Base-by-base conservation (phyloP, 1,139 yeast species). In the Groenewaldozyma sp. region DNA sequence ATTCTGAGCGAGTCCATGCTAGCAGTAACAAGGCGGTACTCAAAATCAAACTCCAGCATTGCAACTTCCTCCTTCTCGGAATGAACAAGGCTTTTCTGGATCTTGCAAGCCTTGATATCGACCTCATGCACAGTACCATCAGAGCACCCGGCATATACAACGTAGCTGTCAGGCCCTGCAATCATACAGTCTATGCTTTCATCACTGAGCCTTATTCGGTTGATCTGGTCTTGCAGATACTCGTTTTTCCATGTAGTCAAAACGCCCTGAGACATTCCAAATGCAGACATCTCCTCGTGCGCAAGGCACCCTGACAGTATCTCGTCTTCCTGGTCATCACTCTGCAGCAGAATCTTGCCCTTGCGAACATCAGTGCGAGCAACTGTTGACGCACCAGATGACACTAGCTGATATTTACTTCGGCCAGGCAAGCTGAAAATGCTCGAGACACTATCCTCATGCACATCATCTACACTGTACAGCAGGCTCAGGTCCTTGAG, bases 281-380 rank as follows among this genome's bases (percentile, higher is more conserved):
- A 78, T 0, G 82, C 82, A 17, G 79, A 67, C 2, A 78, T 77
- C 2, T 73, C 67, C 33, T 79, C 86, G 44, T 75, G 79, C 28
- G 71, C 73, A 27, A 56, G 41, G 36, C 84, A 68, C 58, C 87
- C 82, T 36, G 91, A 71, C 37, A 88, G 62, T 24, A 91, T 65
- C 57, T 91, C 98, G 54, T 91, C 97, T 49, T 83, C 95, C 62
- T 91, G 98, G 54, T 87, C 91, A 49, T 87, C 97, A 27, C 82
- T 74, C 1, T 74, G 65, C 3, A 76, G 54, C 0, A 78, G 58
- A 11, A 63, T 63, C 28, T 39, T 35, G 11, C 80, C 82, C 51
- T 82, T 83, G 40, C 95, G 68, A 3, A 82, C 68, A 58, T 91
- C 97, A 52, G 88, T 70, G 44, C 81, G 82, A 0, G 86, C 73